Base-by-base conservation (phyloP, 441 rosid species). In the Adansonia rubrostipa region DNA sequence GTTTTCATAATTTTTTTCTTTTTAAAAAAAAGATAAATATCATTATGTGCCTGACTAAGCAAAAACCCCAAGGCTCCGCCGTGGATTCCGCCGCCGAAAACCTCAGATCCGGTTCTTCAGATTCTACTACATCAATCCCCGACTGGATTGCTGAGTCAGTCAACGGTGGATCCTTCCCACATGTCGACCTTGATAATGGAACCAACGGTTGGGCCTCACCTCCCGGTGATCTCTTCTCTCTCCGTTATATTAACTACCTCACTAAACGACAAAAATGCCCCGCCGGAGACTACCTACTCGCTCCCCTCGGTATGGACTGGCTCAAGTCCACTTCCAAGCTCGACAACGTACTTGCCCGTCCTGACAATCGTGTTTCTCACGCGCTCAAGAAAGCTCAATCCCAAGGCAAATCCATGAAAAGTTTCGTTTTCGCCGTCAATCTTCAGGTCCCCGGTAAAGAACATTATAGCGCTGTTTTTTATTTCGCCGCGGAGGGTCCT, bases 251-350 rank as follows among this genome's bases (percentile, higher is more conserved):
- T 24, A 81, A 84, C 54, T 93, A 88, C 81, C 79, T 95, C 47
- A 70, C 87, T 10, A 92, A 81, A 74, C 82, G 89, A 10, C 92
- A 83, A 36, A 94, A 94, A 82, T 77, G 88, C 0, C 96, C 98
- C 28, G 64, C 93, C 78, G 94, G 96, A 19, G 93, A 86, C 47
- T 95, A 88, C 85, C 86, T 92, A 10, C 92, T 93, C 84, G 80
- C 87, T 1, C 99, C 97, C 7, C 89, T 92, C 78, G 99, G 98
- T 24, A 84, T 95, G 96, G 99, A 94, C 84, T 92, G 95, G 98
- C 90, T 94, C 78, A 87, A 76, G 74, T 90, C 94, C 44, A 83
- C 58, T 5, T 5, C 91, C 3, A 86, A 86, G 48, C 93, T 95
- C 79, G 91, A 92, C 1, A 82, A 94, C 86, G 82, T 94, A 61